Evolutionary conservation across 1,139 yeast genomes (phyloP).

Genomic region (Taiozyma sp.): DNA sequence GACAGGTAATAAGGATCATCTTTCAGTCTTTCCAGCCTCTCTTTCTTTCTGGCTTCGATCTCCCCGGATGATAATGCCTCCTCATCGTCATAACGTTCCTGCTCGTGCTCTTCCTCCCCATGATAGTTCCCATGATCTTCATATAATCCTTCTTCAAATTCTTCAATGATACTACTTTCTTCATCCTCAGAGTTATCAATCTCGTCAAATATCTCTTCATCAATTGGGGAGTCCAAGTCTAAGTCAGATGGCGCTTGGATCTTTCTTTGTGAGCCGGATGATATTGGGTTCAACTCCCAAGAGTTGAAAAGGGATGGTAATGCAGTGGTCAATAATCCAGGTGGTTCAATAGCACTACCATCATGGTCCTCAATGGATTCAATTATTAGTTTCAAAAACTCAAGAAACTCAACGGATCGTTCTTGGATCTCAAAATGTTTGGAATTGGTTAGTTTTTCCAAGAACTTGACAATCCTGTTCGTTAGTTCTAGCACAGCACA

Average conservation of each 20-base stretch:
- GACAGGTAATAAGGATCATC: conserved; percentile 77
- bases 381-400: conserved; percentile 62
- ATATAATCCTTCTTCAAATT: conserved; percentile 27
- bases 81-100: conserved; percentile 16
- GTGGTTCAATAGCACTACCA: conserved; percentile 37
- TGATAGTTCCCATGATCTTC: conserved; percentile 27
- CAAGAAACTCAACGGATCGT: conserved; percentile 76
- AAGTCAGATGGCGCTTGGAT: conserved; percentile 54
- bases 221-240: conserved; percentile 30
- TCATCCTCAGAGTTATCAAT: conserved; percentile 18
- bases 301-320: conserved; percentile 72
- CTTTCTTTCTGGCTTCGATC: conserved; percentile 31
- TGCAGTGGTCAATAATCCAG: conserved; percentile 60
- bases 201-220: conserved; percentile 22
- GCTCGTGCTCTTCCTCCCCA: conserved; percentile 23
- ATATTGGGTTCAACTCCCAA: conserved; percentile 73
- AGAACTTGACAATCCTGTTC: conserved; percentile 24
- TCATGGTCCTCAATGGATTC: conserved; percentile 46
- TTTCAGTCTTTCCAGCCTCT: conserved; percentile 52
- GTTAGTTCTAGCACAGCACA: conserved; percentile 20
- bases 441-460: conserved; percentile 35
- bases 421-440: conserved; percentile 82
- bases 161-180: conserved; percentile 21
- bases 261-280: conserved; percentile 61
- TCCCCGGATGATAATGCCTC: conserved; percentile 23